Base-by-base conservation (phyloP, 1,284 basidiomycete species). In the Xanthoconium separans region DNA sequence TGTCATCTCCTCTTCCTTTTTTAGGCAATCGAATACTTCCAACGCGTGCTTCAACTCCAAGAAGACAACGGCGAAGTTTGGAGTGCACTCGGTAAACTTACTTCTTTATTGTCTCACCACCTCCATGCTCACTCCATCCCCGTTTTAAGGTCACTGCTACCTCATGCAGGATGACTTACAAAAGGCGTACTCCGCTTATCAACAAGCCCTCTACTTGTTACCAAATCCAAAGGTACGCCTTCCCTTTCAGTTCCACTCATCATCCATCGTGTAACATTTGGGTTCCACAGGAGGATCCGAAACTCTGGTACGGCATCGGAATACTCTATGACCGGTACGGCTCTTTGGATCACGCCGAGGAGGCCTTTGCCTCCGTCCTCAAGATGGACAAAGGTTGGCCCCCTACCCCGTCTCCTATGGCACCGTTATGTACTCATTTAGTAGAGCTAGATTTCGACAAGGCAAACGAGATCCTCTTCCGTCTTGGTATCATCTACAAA, bases 131-230 rank as follows among this genome's bases (percentile, higher is more conserved):
- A 61, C 66, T 54, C 49, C 52, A 59, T 58, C 54, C 63, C 61
- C 64, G 51, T 61, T 62, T 52, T 66, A 89, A 27, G 89, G 94
- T 36, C 95, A 98, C 69, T 98, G 97, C 75, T 96, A 96, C 73
- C 83, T 99, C 53, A 99, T 98, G 95, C 95, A 98, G 71, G 96
- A 99, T 69, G 95, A 99, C 74, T 83, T 99, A 53, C 95, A 97
- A 74, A 97, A 96, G 75, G 97, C 97, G 0, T 99, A 99, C 74
- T 89, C 93, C 1, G 95, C 97, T 7, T 99, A 99, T 74, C 97
- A 99, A 74, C 95, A 99, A 73, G 96, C 96, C 1, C 81, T 99
- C 18, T 98, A 97, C 70, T 84, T 96, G 60, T 83, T 98, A 39
- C 93, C 93, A 3, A 96, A 97, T 65, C 96, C 96, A 31, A 98